Conservation (phyloP, 331 rosid genomes). For the Pyracantha coccinea region DNA sequence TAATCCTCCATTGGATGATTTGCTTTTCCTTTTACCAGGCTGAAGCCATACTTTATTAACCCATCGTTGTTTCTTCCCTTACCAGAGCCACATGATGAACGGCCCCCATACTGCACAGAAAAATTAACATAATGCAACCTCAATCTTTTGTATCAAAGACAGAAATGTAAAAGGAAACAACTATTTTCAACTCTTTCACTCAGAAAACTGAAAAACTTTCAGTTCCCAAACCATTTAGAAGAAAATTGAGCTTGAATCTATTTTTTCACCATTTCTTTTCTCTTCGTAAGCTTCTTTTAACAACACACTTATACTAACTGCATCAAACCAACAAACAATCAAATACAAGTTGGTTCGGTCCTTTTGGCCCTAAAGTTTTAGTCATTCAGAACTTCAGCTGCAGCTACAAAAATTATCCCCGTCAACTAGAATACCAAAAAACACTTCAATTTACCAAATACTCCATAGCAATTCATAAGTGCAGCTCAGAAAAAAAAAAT, state of each 20-base stretch:
- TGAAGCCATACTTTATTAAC: conserved; percentile 71
- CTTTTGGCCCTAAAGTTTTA: not conserved
- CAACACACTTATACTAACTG: not conserved
- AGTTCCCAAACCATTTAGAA: not conserved
- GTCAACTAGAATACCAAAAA: not conserved
- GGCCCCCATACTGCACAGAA: conserved; percentile 46
- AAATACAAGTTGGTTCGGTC: not conserved
- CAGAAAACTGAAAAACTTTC: not conserved
- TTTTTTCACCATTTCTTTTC: not conserved
- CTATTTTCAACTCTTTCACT: not conserved
- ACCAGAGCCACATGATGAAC: conserved; percentile 62
- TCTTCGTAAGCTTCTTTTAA: not conserved
- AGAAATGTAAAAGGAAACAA: conserved; percentile 3
- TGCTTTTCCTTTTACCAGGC: conserved; percentile 89
- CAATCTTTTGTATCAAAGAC: not conserved
- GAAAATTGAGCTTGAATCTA: not conserved
- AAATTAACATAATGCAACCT: conserved; percentile 9
- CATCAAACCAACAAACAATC: not conserved
- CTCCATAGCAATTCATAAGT: not conserved
- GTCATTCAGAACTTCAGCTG: not conserved
- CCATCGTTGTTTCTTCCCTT: conserved; percentile 71
- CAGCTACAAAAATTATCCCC: not conserved
- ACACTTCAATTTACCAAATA: not conserved
- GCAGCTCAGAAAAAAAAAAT: not conserved
- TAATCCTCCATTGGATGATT: conserved; percentile 98